Evolutionary conservation across 106 monocot genomes (phyloP).

Genomic region (Gastrodia elata): DNA sequence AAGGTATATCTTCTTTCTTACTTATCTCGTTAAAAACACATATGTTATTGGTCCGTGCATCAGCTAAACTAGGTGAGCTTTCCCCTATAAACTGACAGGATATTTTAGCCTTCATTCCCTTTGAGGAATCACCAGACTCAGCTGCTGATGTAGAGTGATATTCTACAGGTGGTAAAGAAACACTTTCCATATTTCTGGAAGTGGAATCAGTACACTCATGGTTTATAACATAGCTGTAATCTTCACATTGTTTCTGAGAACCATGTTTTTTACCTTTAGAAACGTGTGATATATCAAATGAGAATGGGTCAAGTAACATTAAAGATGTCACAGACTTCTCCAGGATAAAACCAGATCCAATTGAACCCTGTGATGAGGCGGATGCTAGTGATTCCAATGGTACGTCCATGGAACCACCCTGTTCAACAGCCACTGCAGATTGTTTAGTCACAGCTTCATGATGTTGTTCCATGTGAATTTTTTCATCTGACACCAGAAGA

Average conservation of each 20-base stretch:
- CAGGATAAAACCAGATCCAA: not conserved
- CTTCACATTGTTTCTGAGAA: not conserved
- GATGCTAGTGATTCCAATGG: not conserved
- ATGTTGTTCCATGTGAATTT: not conserved
- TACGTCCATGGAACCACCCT: not conserved
- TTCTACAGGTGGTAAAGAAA: not conserved
- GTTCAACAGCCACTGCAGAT: not conserved
- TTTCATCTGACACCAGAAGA: not conserved
- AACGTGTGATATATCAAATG: not conserved
- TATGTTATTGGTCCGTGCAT: not conserved
- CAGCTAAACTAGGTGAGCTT: not conserved
- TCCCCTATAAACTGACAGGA: not conserved
- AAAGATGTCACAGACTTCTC: not conserved
- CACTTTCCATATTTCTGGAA: not conserved
- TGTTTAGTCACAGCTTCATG: not conserved
- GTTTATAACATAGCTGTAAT: not conserved
- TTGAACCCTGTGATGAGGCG: not conserved
- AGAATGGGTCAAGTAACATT: not conserved
- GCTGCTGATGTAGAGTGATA: not conserved
- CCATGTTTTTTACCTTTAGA: not conserved
- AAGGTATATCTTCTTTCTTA: not conserved
- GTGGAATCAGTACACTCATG: not conserved
- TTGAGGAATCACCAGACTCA: not conserved
- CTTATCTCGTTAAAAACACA: not conserved
- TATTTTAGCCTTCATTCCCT: not conserved